Base-by-base conservation (phyloP, 2,329 filamentous ascomycete genomes). In the Talaromyces sp. region DNA sequence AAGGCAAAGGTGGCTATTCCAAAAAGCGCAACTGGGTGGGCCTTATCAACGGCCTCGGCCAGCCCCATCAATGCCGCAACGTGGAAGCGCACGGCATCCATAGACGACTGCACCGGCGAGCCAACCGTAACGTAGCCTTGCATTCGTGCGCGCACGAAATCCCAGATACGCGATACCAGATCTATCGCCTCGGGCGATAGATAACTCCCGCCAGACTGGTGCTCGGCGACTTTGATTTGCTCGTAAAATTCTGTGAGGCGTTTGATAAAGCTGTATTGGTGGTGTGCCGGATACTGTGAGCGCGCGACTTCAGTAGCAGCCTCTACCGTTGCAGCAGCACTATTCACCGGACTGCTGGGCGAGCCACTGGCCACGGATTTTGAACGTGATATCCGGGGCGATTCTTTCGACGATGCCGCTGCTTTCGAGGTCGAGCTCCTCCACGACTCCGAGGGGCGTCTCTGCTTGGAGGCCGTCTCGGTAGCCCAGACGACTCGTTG, bases 1-100 rank as follows among this genome's bases (percentile, higher is more conserved):
- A 80, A 74, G 0, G 77, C 77, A 62, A 80, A 79, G 0, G 74
- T 76, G 0, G 77, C 77, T 19, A 80, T 79, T 1, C 76, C 77
- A 4, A 80, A 69, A 9, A 80, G 69, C 0, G 77, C 77, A 55
- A 78, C 70, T 0, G 77, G 77, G 35, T 79, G 73, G 1, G 74
- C 76, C 0, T 70, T 74, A 32, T 72, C 71, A 2, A 80, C 68
- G 6, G 75, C 73, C 46, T 73, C 69, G 60, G 73, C 78, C 11
- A 79, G 69, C 17, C 73, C 71, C 43, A 70, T 68, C 4, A 79
- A 64, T 0, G 75, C 75, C 0, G 71, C 69, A 0, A 78, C 69
- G 62, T 70, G 68, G 6, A 64, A 67, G 19, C 67, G 66, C 7
- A 71, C 68, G 3, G 67, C 64, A 26, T 66, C 58, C 24, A 61